Base-by-base conservation (phyloP, 306 rosid genomes). In the Ormosia semicastrata region DNA sequence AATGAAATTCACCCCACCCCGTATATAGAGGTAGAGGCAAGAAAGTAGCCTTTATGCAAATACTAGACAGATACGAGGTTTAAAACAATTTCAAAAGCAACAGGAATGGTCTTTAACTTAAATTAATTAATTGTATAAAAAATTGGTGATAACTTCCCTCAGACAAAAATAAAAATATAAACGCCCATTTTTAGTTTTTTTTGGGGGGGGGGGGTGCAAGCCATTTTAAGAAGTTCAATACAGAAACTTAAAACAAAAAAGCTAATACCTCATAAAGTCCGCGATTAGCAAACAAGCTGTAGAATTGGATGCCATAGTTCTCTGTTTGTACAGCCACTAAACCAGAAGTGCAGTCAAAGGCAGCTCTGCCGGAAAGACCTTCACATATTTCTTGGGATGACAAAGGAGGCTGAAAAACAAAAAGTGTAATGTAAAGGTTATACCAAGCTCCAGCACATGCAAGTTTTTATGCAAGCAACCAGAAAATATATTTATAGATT, bases 301-400 rank as follows among this genome's bases (percentile, higher is more conserved):
- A 95, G 78, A 95, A 89, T 81, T 95, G 99, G 75, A 95, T 81
- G 84, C 92, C 80, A 69, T 93, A 95, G 83, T 92, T 91, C 76
- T 89, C 93, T 73, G 99, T 88, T 53, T 82, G 88, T 83, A 93
- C 87, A 39, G 94, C 99, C 85, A 92, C 91, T 43, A 89, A 65
- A 59, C 97, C 99, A 88, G 93, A 78, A 83, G 83, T 13, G 82
- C 85, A 80, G 82, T 92, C 94, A 74, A 95, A 93, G 81, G 97
- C 85, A 82, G 86, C 84, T 69, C 85, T 91, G 78, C 89, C 84
- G 44, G 87, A 75, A 75, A 76, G 52, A 69, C 78, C 86, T 65
- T 89, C 85, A 59, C 86, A 87, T 69, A 66, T 83, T 71, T 89
- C 91, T 66, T 89, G 90, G 82, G 72, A 76, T 60, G 93, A 82